A percentile compares a stretch with the other conserved stretches of the same genome.
These are phyloP conservation scores for Xylaria sp. DNA, from an alignment of 2,329 filamentous ascomycete genomes.

Conservation along the genomic window DNA sequence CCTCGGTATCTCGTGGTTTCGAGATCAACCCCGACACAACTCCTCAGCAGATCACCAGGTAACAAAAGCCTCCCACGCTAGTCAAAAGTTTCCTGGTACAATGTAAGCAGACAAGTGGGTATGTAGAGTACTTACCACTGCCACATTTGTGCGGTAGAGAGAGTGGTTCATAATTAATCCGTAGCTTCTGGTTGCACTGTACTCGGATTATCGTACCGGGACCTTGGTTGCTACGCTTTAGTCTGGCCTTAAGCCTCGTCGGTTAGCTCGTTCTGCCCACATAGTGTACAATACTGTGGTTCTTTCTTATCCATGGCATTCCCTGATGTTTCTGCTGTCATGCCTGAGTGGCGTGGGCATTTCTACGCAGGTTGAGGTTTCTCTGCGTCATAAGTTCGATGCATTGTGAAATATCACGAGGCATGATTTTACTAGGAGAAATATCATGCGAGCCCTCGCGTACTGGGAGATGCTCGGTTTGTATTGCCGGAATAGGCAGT, in stretches of 20 bases:
- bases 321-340: not conserved
- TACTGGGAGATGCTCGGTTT: not conserved
- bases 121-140: not conserved
- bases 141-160: not conserved
- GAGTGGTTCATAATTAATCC: too few species aligned
- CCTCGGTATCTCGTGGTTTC: conserved; percentile 31
- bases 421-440: conserved; percentile 17
- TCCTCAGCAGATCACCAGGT: not conserved
- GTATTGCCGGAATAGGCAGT: conserved; percentile 17
- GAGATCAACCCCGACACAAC: conserved; percentile 26
- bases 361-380: conserved; percentile 1
- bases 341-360: not conserved
- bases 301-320: not conserved
- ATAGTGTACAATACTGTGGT: not conserved
- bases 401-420: conserved; percentile 27
- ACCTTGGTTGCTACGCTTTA: conserved; percentile 16
- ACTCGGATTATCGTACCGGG: conserved; percentile 12
- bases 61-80: not conserved
- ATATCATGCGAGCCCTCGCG: conserved; percentile 15
- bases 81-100: not conserved
- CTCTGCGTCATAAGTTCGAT: conserved; percentile 8
- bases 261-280: too few species aligned
- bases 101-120: conserved; percentile 1
- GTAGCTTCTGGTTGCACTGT: not conserved
- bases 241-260: too few species aligned